A percentile compares a stretch with the other conserved stretches of the same genome.
Conservation (phyloP, 179 eudicot species). For the Dionaea muscipula region DNA sequence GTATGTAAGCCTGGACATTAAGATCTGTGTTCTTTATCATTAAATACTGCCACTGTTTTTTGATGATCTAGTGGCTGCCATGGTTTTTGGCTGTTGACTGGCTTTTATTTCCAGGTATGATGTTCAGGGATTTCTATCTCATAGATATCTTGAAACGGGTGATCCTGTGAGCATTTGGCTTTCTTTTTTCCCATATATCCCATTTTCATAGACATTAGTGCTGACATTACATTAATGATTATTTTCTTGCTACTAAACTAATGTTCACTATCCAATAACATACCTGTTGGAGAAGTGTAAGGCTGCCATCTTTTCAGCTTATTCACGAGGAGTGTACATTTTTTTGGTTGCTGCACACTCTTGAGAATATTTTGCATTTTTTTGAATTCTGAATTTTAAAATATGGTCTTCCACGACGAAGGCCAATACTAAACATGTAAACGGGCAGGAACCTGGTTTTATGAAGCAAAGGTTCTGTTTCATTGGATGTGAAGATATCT, state of each 20-base stretch:
- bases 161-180: slow-evolving; percentile 50
- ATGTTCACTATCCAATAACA: too few relatives aligned
- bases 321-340: too few relatives aligned
- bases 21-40: neutral
- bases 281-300: too few relatives aligned
- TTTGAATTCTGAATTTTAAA: too few relatives aligned
- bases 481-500: too few relatives aligned
- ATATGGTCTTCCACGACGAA: too few relatives aligned
- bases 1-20: slow-evolving; percentile 23
- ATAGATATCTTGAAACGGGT: slow-evolving; percentile 61
- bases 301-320: too few relatives aligned
- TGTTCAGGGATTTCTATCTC: slow-evolving; percentile 63
- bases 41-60: neutral
- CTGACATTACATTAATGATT: neutral
- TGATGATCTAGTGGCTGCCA: neutral
- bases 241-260: neutral
- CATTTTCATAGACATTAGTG: neutral
- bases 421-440: too few relatives aligned
- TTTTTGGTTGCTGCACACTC: too few relatives aligned
- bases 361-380: too few relatives aligned
- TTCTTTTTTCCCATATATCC: neutral
- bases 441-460: too few relatives aligned
- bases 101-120: slow-evolving; percentile 61
- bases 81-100: neutral
- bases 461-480: too few relatives aligned